Evolutionary conservation across 768 basidiomycete species (phyloP).

Genomic region (Serendipita sp.): DNA sequence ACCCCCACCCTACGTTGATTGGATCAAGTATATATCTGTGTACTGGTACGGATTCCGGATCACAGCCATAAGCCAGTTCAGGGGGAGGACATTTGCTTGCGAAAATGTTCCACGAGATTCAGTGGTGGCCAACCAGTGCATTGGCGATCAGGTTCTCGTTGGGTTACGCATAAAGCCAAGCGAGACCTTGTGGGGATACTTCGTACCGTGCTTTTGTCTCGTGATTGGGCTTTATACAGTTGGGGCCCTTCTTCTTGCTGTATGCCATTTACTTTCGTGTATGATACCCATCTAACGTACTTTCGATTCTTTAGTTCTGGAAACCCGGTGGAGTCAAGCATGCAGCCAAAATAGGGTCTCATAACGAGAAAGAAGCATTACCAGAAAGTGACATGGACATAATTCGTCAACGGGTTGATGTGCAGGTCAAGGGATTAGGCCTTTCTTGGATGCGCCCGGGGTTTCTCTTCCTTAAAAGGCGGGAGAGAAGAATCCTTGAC

Average conservation of each 20-base stretch:
- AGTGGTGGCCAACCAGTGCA: slow-evolving; percentile 18
- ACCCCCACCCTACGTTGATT: slow-evolving; percentile 21
- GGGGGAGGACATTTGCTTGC: slow-evolving; percentile 21
- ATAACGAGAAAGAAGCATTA: slow-evolving; percentile 10
- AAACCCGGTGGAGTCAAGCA: slow-evolving; percentile 23
- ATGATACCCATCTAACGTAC: not conserved
- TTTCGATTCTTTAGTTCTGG: not conserved
- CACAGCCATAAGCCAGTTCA: slow-evolving; percentile 25
- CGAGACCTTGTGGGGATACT: slow-evolving; percentile 15
- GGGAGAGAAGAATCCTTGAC: slow-evolving; percentile 20
- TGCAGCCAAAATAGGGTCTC: slow-evolving; percentile 18
- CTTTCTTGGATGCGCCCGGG: slow-evolving; percentile 8
- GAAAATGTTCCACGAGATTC: slow-evolving; percentile 15
- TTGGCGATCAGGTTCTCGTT: slow-evolving; percentile 25
- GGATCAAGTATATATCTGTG: slow-evolving; percentile 27
- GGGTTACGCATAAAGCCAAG: slow-evolving; percentile 20
- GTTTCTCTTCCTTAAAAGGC: slow-evolving; percentile 10
- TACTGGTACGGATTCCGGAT: slow-evolving; percentile 27
- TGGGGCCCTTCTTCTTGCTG: slow-evolving; percentile 20
- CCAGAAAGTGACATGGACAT: slow-evolving; percentile 19
- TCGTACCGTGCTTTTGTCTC: slow-evolving; percentile 14
- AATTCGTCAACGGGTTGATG: slow-evolving; percentile 19
- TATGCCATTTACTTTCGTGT: slow-evolving; percentile 10
- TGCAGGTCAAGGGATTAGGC: slow-evolving; percentile 16
- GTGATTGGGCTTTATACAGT: slow-evolving; percentile 19